phyloP scores from a whole-genome alignment of 306 rosid species.

The Vigna trinervia region DNA sequence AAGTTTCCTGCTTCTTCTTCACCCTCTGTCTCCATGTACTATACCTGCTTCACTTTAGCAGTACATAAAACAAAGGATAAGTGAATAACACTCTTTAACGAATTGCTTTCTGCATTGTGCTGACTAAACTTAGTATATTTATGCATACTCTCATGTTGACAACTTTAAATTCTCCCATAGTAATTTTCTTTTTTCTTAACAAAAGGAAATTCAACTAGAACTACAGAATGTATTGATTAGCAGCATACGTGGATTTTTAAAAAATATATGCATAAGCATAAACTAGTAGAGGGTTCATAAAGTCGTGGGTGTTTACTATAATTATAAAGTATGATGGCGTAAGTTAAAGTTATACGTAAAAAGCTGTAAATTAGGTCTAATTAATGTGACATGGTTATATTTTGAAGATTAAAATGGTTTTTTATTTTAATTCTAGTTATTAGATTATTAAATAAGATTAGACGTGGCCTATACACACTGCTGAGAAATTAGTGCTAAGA shows the following conservation, averaged over 20 bases:
- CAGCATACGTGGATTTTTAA: not conserved
- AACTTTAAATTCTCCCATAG: not conserved
- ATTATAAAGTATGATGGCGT: too few relatives aligned
- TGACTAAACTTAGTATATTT: not conserved
- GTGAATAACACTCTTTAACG: constrained; percentile 7
- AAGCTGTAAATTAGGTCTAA: too few relatives aligned
- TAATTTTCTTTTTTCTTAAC: not conserved
- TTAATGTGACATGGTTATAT: too few relatives aligned
- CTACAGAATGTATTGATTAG: not conserved
- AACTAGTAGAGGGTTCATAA: too few relatives aligned
- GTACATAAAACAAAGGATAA: constrained; percentile 7
- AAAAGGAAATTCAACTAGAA: not conserved
- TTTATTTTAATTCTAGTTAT: too few relatives aligned
- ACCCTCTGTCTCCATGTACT: not conserved
- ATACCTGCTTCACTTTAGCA: not conserved
- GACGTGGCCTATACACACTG: too few relatives aligned
- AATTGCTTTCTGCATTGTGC: not conserved
- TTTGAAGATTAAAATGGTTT: too few relatives aligned
- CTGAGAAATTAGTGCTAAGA: too few relatives aligned
- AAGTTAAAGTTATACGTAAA: too few relatives aligned
- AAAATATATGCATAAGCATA: not conserved
- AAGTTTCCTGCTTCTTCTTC: not conserved
- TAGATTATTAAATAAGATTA: too few relatives aligned
- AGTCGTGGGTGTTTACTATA: too few relatives aligned
- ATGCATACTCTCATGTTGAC: not conserved